Evolutionary conservation across 1,139 yeast species (phyloP), one percentile per base, ranked within the genome.

Genomic region (Taphrina pruni): DNA sequence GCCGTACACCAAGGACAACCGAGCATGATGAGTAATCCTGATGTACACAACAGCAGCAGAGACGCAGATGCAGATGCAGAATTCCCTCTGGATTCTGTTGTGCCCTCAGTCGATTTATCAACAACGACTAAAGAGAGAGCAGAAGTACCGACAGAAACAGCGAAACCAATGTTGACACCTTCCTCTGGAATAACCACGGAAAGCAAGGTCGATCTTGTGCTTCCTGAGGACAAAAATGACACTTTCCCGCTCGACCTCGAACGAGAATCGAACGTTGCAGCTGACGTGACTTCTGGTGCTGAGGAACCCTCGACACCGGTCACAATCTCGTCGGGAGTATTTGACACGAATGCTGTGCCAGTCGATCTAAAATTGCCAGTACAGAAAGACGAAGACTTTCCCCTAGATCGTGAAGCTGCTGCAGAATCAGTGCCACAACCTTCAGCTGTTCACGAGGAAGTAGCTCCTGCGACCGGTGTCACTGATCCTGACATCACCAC

Each of bases 291-390:
- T 7, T 39, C 20, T 1, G 20, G 14, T 11, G n/a, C 11, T 9
- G 26, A 32, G 20, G 36, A 11, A 2, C 48, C 60, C 8, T 8
- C 38, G 6, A 45, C 62, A 9, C 62, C 62, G 2, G 54, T 58
- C n/a, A 45, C 62, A 36, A 11, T 45, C 12, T 58, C 62, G n/a
- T 26, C 62, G 2, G 62, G 62, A 14, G 62, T 58, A 8, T 58
- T 58, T 32, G 62, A 58, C 12, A 38, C 54, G 9, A 14, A 26
- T 7, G 20, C 9, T 6, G 21, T 12, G 20, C 11, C 54, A 14
- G 17, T 58, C 6, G 52, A 43, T 6, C 62, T 58, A 11, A 58
- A 45, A 17, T 45, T 58, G 39, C 62, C 62, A n/a, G 43, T 14
- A 6, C 36, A 11, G 20, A 56, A 56, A 36, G 41, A 21, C 43